These are phyloP conservation scores for Davidsoniella neocaledoniae DNA, from an alignment of 2,329 filamentous ascomycete species.

Conservation along the genomic window DNA sequence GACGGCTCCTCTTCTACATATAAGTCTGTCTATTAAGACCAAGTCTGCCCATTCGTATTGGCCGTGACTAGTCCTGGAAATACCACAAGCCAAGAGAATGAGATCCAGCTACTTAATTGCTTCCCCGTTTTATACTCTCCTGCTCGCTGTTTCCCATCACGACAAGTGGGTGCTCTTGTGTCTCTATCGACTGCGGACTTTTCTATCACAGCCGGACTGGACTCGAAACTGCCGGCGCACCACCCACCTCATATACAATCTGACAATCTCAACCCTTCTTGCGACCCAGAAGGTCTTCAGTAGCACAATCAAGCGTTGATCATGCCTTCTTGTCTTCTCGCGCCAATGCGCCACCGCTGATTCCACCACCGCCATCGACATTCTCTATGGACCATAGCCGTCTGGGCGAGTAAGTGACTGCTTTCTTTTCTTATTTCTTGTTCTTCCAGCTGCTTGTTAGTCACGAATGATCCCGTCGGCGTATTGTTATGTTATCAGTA, in stretches of 20 bases:
- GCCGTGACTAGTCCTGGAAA: no score
- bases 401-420: conserved; percentile 9
- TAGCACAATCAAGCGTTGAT: neutral
- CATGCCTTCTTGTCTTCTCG: conserved; percentile 4
- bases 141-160: neutral
- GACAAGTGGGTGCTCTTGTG: neutral
- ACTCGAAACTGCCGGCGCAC: no score
- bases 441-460: neutral
- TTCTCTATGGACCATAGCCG: conserved; percentile 11
- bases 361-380: neutral
- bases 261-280: neutral
- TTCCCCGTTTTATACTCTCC: no score
- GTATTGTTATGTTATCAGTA: no score
- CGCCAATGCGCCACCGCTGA: conserved; percentile 5
- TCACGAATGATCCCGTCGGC: neutral
- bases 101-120: no score
- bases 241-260: neutral
- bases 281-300: neutral
- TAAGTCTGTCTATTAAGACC: no score
- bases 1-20: no score
- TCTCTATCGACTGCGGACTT: neutral
- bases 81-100: no score
- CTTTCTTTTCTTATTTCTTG: neutral
- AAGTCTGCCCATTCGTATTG: no score
- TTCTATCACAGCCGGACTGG: neutral